phyloP scores from a whole-genome alignment of 1,284 basidiomycete genomes.

The Neolentinus lepideus region DNA sequence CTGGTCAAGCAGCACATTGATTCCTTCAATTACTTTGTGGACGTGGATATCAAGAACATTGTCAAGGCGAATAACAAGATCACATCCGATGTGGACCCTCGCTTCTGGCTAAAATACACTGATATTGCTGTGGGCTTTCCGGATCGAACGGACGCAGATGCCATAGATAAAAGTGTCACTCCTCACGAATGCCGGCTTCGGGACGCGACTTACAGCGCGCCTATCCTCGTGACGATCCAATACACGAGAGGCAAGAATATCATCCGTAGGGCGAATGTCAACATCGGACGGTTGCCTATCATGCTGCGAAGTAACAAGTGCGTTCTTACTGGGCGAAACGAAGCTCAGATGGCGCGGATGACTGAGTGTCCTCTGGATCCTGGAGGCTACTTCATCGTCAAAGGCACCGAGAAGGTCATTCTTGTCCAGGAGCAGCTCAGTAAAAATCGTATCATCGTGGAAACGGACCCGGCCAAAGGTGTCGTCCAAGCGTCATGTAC shows the following conservation, averaged over 20 bases:
- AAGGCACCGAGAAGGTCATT: slow-evolving; percentile 99
- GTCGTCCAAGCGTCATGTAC: slow-evolving; percentile 96
- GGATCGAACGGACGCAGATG: slow-evolving; percentile 78
- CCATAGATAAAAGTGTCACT: slow-evolving; percentile 81
- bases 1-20: slow-evolving; percentile 99
- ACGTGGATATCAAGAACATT: slow-evolving; percentile 96
- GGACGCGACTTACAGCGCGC: slow-evolving; percentile 94
- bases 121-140: slow-evolving; percentile 93
- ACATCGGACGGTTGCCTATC: slow-evolving; percentile 91
- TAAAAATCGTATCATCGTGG: slow-evolving; percentile 99
- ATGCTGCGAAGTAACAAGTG: slow-evolving; percentile 97
- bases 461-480: slow-evolving; percentile 87
- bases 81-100: slow-evolving; percentile 94
- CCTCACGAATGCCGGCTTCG: slow-evolving; percentile 97
- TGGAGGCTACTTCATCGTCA: slow-evolving; percentile 98
- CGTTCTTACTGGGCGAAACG: slow-evolving; percentile 73
- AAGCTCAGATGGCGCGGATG: slow-evolving; percentile 85
- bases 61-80: slow-evolving; percentile 90
- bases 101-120: slow-evolving; percentile 96
- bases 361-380: slow-evolving; percentile 97
- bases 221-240: slow-evolving; percentile 92
- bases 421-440: slow-evolving; percentile 98
- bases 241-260: slow-evolving; percentile 93
- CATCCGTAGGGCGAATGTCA: slow-evolving; percentile 78
- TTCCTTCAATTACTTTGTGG: slow-evolving; percentile 99